A percentile compares a stretch with the other conserved stretches of the same genome.
Evolutionary conservation across 768 basidiomycete species (phyloP).

Genomic region (Lepiota subincarnata): DNA sequence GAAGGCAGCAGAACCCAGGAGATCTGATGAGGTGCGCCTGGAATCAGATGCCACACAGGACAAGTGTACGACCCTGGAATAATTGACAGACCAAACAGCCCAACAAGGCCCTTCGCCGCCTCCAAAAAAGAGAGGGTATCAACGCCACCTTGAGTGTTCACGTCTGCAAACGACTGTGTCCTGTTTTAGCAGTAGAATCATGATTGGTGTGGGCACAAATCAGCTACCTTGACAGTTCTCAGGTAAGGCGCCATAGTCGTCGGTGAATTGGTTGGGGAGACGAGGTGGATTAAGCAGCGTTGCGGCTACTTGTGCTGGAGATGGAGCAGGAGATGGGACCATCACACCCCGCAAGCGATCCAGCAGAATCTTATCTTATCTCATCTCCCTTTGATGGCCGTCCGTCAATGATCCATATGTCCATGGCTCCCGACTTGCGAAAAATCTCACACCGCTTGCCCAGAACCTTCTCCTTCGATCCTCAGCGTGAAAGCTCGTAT

Average conservation of each 20-base stretch:
- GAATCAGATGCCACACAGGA: too few species aligned
- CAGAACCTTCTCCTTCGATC: background rate
- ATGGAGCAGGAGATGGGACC: background rate
- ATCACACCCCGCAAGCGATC: background rate
- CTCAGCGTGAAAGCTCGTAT: too few species aligned
- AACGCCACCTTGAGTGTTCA: conserved; percentile 82
- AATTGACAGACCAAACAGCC: conserved; percentile 75
- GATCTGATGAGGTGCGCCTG: conserved; percentile 43
- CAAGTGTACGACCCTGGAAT: too few species aligned
- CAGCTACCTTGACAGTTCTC: conserved; percentile 56
- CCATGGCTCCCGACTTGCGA: too few species aligned
- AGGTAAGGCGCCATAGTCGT: conserved; percentile 70
- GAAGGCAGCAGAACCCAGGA: conserved; percentile 85
- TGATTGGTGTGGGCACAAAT: background rate
- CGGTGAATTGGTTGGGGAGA: conserved; percentile 11
- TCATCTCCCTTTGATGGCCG: conserved; percentile 15
- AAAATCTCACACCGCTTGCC: background rate
- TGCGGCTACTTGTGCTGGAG: too few species aligned
- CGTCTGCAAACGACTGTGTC: conserved; percentile 86
- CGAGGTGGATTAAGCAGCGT: too few species aligned
- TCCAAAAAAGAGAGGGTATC: conserved; percentile 87
- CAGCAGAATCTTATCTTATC: conserved; percentile 24
- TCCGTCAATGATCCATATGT: too few species aligned
- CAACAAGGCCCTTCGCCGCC: conserved; percentile 83
- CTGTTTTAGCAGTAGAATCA: background rate